phyloP scores from a whole-genome alignment of 768 basidiomycete genomes.

The Leccinum obscurum region DNA sequence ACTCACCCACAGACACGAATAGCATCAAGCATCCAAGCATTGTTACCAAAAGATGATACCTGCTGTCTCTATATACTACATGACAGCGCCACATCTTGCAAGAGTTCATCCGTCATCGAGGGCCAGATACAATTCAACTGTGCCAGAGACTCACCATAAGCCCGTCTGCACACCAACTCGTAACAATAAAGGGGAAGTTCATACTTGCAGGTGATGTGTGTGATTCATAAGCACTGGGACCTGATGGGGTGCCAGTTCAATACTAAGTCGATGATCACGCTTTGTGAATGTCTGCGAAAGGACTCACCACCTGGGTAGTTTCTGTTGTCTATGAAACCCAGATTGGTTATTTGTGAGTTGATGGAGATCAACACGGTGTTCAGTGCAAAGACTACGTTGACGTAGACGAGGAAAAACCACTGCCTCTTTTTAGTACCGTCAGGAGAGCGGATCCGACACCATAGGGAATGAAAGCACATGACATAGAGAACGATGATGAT shows the following conservation, averaged over 20 bases:
- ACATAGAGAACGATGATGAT: slow-evolving; percentile 26
- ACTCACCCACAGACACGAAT: slow-evolving; percentile 27
- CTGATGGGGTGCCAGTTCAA: slow-evolving; percentile 7
- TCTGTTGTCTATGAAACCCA: slow-evolving; percentile 32
- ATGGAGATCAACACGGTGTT: slow-evolving; percentile 28
- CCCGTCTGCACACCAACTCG: slow-evolving; percentile 32
- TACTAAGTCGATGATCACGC: too few relatives aligned
- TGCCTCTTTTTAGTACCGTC: slow-evolving; percentile 15
- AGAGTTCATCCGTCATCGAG: neutral
- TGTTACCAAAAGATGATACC: slow-evolving; percentile 15
- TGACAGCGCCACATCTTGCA: slow-evolving; percentile 34
- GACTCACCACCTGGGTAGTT: slow-evolving; percentile 32
- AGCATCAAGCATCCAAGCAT: slow-evolving; percentile 23
- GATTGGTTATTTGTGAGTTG: slow-evolving; percentile 27
- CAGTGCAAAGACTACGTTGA: slow-evolving; percentile 29
- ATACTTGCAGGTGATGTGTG: slow-evolving; percentile 26
- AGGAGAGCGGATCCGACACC: slow-evolving; percentile 21
- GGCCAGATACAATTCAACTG: neutral
- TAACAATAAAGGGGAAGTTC: slow-evolving; percentile 28
- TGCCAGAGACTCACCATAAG: slow-evolving; percentile 27
- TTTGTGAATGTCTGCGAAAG: neutral
- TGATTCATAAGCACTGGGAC: slow-evolving; percentile 28
- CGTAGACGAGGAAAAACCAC: slow-evolving; percentile 31
- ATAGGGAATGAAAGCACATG: slow-evolving; percentile 32
- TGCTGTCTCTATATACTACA: slow-evolving; percentile 33